Evolutionary conservation across 306 rosid genomes (phyloP).

Genomic region (Quercus agrifolia): DNA sequence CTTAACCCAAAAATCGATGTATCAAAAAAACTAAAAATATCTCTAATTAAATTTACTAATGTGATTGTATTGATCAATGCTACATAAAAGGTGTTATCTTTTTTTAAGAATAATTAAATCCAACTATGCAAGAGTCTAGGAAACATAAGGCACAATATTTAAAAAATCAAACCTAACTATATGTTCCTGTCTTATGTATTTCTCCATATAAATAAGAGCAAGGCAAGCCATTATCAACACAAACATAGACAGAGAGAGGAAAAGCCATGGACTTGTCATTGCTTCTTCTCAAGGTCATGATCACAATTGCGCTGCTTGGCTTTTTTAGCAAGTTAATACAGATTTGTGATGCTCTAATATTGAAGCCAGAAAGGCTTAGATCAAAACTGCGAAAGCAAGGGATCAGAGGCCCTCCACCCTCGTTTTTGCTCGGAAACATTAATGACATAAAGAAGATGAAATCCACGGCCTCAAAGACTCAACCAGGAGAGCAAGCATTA

Average conservation of each 20-base stretch:
- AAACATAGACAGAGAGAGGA: background rate
- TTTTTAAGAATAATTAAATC: no score
- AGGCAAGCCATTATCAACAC: background rate
- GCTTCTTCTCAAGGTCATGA: conserved; percentile 9
- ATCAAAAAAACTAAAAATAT: no score
- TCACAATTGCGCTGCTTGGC: conserved; percentile 2
- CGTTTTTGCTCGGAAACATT: conserved; percentile 36
- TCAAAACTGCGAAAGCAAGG: conserved; percentile 40
- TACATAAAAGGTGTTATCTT: no score
- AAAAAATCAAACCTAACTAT: no score
- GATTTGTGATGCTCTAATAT: conserved; percentile 12
- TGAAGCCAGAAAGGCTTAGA: conserved; percentile 30
- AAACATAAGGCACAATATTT: no score
- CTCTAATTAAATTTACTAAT: no score
- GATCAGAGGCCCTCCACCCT: conserved; percentile 39
- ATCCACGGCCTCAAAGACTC: background rate
- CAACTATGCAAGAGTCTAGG: no score
- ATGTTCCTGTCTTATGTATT: no score
- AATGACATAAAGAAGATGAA: conserved; percentile 23
- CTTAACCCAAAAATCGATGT: no score
- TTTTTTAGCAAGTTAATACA: background rate
- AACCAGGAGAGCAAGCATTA: background rate
- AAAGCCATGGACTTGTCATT: conserved; percentile 12
- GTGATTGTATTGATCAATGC: no score
- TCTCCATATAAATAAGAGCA: no score